A percentile compares a stretch with the other conserved stretches of the same genome.
Evolutionary conservation across 2,329 filamentous ascomycete species (phyloP).

Genomic region (Diaporthe sp.): DNA sequence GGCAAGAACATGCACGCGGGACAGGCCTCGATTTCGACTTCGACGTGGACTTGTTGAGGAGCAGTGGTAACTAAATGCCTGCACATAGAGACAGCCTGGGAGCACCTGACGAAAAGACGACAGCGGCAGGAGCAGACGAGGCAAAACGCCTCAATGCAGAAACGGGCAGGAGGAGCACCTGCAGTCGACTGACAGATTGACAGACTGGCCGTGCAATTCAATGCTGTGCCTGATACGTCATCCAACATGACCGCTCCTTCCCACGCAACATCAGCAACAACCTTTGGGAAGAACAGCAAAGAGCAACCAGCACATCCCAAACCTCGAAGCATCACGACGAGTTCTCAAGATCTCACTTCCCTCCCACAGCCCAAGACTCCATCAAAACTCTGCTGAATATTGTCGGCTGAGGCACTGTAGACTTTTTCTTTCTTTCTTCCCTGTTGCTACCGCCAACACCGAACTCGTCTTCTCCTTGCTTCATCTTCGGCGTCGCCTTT

Average conservation of each 20-base stretch:
- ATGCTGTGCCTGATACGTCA: slow-evolving; percentile 10
- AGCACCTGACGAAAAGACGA: neutral
- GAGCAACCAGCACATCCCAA: neutral
- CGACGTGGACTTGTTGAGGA: neutral
- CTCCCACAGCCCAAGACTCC: neutral
- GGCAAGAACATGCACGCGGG: neutral
- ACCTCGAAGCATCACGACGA: slow-evolving; percentile 9
- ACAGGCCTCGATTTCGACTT: neutral
- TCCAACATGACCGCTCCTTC: slow-evolving; percentile 4
- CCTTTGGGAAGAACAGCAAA: neutral
- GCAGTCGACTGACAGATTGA: neutral
- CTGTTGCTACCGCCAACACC: neutral
- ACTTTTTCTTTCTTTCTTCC: neutral
- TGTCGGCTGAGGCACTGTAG: neutral
- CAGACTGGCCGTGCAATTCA: neutral
- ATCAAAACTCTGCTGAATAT: slow-evolving; percentile 17
- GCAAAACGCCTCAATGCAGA: neutral
- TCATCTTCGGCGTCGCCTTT: neutral
- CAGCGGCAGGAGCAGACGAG: neutral
- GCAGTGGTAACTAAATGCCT: neutral
- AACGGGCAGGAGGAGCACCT: slow-evolving; percentile 20
- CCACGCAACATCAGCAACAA: neutral
- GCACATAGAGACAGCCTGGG: neutral
- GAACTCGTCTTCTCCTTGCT: neutral
- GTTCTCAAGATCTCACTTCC: neutral